Base-by-base conservation (phyloP, 805 yeast species). In the Schizosaccharomyces osmophilus region DNA sequence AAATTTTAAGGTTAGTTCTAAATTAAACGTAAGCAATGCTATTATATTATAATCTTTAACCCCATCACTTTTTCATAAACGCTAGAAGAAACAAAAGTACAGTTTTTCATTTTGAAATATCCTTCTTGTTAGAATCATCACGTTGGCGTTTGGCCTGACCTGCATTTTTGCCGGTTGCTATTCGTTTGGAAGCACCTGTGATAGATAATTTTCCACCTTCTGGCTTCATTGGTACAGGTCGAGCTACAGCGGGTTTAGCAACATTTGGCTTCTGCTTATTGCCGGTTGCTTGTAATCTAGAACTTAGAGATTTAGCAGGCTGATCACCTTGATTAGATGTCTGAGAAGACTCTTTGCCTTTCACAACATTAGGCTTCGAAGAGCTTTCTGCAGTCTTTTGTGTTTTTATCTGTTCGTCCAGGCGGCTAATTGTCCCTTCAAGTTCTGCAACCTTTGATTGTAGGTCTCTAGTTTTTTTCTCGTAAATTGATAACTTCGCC, bases 211-310 rank as follows among this genome's bases (percentile, higher is more conserved):
- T 51, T 51, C 57, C 57, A 26, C 36, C 15, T 22, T 51, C 57
- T 29, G 57, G 57, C 22, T 51, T 51, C 57, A 51, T 51, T 19
- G 57, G 57, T 19, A 51, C 57, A 51, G 57, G 57, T 9, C 57
- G 31, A 2, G 36, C n/a, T 17, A 51, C 31, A 9, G 57, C 36
- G 31, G 57, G 57, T 51, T 29, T 22, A 24, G 31, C 19, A 24
- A 51, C 36, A 29, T 17, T 29, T 29, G 26, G 22, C 51, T 45
- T 45, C 24, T 51, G 22, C n/a, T 51, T 22, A 19, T 17, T 45
- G 24, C 51, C 51, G 3, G 51, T 45, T n/a, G 26, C 24, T 45
- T 45, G 51, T 19, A 45, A 24, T 17, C 51, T 45, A 9, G 51
- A n/a, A 11, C 51, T 45, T 24, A 45, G 26, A 45, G 51, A 45